Percentiles rank a stretch among this genome's conserved stretches.
phyloP scores from a whole-genome alignment of 768 basidiomycete genomes.

The Tylopilus subfusipes region DNA sequence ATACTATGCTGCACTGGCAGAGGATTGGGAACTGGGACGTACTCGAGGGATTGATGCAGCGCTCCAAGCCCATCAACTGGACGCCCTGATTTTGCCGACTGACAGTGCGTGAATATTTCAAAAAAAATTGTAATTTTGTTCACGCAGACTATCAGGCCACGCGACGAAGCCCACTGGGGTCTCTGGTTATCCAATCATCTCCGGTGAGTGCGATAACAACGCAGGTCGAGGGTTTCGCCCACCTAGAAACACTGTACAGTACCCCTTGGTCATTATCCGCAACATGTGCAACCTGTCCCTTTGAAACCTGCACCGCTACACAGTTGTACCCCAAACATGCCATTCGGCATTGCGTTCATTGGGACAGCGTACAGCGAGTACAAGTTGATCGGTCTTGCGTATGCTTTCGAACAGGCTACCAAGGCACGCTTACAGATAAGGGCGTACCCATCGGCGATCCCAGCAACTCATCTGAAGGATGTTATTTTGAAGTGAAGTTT shows the following conservation, averaged over 20 bases:
- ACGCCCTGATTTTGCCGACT: constrained; percentile 52
- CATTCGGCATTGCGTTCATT: constrained; percentile 60
- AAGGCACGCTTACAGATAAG: constrained; percentile 44
- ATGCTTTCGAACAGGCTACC: constrained; percentile 66
- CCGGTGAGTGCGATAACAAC: constrained; percentile 39
- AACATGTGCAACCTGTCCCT: constrained; percentile 38
- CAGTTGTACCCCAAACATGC: constrained; percentile 42
- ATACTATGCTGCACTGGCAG: constrained; percentile 45
- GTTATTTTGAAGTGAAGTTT: constrained; percentile 23
- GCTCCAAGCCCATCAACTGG: constrained; percentile 43
- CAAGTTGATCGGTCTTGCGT: constrained; percentile 53
- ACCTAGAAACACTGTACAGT: constrained; percentile 30
- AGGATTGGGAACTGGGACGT: constrained; percentile 47
- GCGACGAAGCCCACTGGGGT: constrained; percentile 43
- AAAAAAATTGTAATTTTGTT: not conserved
- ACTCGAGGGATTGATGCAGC: constrained; percentile 53
- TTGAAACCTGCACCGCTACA: constrained; percentile 41
- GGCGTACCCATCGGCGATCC: constrained; percentile 52
- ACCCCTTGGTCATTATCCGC: constrained; percentile 58
- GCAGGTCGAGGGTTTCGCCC: not conserved
- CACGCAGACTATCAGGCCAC: constrained; percentile 13
- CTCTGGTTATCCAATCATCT: constrained; percentile 64
- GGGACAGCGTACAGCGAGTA: constrained; percentile 62
- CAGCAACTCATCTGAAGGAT: constrained; percentile 47
- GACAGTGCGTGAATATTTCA: constrained; percentile 26